Base-by-base conservation (phyloP, 1,139 yeast species). In the Schizosaccharomyces versatilis region DNA sequence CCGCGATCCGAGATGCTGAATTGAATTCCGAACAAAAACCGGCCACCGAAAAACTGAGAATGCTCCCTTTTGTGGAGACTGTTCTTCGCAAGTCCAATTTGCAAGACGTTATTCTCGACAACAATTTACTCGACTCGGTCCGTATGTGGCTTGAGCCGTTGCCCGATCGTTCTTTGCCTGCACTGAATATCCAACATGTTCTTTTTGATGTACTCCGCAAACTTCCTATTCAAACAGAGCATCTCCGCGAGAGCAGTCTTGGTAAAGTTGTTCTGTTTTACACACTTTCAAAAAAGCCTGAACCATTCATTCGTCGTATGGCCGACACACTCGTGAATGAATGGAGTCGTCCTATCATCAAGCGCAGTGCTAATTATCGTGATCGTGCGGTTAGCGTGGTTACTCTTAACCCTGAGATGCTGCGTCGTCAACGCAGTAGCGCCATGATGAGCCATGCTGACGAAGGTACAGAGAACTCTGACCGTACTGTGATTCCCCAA, bases 321-420 rank as follows among this genome's bases (percentile, higher is more conserved):
- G 98, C 95, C 6, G 97, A 90, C 66, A 79, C 80, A 65, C 72
- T 93, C 58, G 82, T 93, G 36, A 53, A 55, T 14, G 59, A 57
- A n/a, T 54, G 99, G 99, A 90, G 97, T 7, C 78, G 98, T 67
- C 98, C 98, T 44, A 86, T 93, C 59, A 84, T 93, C 74, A 95
- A 94, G 61, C 82, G 94, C 59, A 82, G 94, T 1, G 97, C 90
- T 68, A 85, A 90, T 61, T 90, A 88, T 71, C 80, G 93, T 68
- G 96, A 90, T 68, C 81, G 86, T 68, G 73, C 79, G 58, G 80
- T 90, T 58, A 77, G 44, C 38, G 41, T 53, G 7, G 58, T 51
- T 15, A 51, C 53, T 40, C 54, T 44, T 39, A 36, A 47, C 24
- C 52, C 52, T 10, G 49, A 44, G 38, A 15, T 44, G 8, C 42